phyloP scores from a whole-genome alignment of 2,329 filamentous ascomycete species.

The Epichloe glyceriae region DNA sequence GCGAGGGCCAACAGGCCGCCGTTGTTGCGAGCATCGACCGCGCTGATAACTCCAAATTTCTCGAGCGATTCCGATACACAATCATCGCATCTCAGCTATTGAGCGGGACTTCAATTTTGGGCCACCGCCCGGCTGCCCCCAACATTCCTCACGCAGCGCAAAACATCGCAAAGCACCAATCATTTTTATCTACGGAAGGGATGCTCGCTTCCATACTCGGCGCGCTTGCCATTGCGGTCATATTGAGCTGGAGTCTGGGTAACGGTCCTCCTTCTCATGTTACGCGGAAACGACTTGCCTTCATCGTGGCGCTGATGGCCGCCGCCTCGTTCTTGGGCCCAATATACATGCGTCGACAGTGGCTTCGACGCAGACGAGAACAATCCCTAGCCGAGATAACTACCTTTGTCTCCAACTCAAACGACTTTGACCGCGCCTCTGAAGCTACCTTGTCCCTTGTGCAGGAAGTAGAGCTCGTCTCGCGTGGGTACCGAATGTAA shows the following conservation, averaged over 20 bases:
- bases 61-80: constrained; percentile 87
- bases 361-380: constrained; percentile 64
- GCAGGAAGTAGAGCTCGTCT: constrained; percentile 92
- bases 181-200: constrained; percentile 29
- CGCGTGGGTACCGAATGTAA: constrained; percentile 75
- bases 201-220: constrained; percentile 33
- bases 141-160: constrained; percentile 8
- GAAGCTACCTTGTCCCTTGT: constrained; percentile 69
- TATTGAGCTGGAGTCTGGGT: constrained; percentile 57
- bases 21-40: constrained; percentile 61
- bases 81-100: constrained; percentile 86
- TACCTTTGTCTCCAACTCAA: constrained; percentile 57
- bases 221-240: constrained; percentile 54
- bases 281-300: constrained; percentile 42
- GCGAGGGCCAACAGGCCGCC: constrained; percentile 37
- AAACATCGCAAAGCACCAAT: constrained; percentile 12
- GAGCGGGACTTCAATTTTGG: constrained; percentile 49
- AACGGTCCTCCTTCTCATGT: constrained; percentile 34
- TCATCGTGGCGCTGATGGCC: constrained; percentile 38
- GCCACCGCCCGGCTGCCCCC: constrained; percentile 17
- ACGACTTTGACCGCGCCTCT: constrained; percentile 67
- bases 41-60: constrained; percentile 70
- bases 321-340: constrained; percentile 46
- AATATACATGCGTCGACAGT: constrained; percentile 63
- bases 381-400: constrained; percentile 60